A percentile compares a stretch with the other conserved stretches of the same genome.
Conservation (phyloP, 2,329 filamentous ascomycete species). For the Diaporthe destruens region DNA sequence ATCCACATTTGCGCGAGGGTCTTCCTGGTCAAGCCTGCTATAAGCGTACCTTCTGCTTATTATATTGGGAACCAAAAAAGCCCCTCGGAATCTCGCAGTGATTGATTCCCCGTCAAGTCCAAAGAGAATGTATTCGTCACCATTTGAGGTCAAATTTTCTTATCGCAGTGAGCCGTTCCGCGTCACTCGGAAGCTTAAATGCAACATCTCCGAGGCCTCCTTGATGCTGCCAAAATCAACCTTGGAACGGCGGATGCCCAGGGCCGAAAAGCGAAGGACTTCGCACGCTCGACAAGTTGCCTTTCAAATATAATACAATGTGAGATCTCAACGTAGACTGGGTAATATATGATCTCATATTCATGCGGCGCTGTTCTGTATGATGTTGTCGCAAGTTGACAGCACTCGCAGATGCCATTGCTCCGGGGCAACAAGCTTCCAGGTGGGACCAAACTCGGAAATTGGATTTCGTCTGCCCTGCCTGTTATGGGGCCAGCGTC, state of each 20-base stretch:
- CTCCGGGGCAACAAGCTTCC: background rate
- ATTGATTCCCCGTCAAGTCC: background rate
- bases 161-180: background rate
- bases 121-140: background rate
- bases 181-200: slow-evolving; percentile 8
- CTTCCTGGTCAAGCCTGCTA: too few relatives aligned
- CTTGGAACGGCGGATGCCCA: too few relatives aligned
- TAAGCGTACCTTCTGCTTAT: background rate
- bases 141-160: slow-evolving; percentile 12
- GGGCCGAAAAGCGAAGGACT: background rate
- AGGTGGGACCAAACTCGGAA: background rate
- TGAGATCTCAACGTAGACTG: fast-evolving
- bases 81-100: background rate
- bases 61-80: background rate
- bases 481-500: too few relatives aligned
- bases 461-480: background rate
- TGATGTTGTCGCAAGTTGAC: background rate
- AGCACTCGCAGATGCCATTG: background rate
- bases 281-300: background rate
- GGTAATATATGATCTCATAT: background rate
- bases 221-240: background rate
- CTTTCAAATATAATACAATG: fast-evolving
- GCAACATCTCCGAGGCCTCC: background rate
- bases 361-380: background rate
- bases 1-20: background rate